Conservation (phyloP, 768 basidiomycete genomes). For the Lactarius sp. region DNA sequence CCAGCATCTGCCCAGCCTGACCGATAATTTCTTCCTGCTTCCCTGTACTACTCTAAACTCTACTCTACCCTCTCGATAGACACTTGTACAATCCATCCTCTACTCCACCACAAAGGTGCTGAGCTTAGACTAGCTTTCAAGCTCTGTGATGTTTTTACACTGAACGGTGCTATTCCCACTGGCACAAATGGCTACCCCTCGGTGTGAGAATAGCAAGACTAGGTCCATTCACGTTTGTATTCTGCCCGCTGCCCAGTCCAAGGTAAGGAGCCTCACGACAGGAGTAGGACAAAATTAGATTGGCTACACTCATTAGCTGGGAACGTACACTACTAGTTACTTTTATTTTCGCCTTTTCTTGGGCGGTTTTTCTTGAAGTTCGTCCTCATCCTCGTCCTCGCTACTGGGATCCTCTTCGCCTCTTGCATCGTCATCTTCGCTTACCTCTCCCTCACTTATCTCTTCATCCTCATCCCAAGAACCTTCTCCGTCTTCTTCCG, state of each 20-base stretch:
- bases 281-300: neutral
- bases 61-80: neutral
- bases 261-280: neutral
- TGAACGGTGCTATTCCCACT: neutral
- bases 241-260: neutral
- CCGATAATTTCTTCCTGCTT: neutral
- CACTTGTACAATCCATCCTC: neutral
- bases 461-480: slow-evolving; percentile 60
- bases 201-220: neutral
- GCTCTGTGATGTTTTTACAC: neutral
- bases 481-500: slow-evolving; percentile 35
- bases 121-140: neutral
- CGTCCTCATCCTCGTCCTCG: slow-evolving; percentile 45
- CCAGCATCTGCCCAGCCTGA: slow-evolving; percentile 12
- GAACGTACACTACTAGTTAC: slow-evolving; percentile 38
- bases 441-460: slow-evolving; percentile 51
- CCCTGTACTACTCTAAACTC: neutral
- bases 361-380: slow-evolving; percentile 36
- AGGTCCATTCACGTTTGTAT: neutral
- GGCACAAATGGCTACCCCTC: neutral
- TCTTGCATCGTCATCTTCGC: slow-evolving; percentile 37
- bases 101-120: neutral
- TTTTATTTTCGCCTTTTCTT: slow-evolving; percentile 51
- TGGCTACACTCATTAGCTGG: neutral
- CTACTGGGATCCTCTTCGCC: slow-evolving; percentile 39